These are phyloP conservation scores for Aspergillus sergii DNA, from an alignment of 2,329 filamentous ascomycete species.

Conservation along the genomic window DNA sequence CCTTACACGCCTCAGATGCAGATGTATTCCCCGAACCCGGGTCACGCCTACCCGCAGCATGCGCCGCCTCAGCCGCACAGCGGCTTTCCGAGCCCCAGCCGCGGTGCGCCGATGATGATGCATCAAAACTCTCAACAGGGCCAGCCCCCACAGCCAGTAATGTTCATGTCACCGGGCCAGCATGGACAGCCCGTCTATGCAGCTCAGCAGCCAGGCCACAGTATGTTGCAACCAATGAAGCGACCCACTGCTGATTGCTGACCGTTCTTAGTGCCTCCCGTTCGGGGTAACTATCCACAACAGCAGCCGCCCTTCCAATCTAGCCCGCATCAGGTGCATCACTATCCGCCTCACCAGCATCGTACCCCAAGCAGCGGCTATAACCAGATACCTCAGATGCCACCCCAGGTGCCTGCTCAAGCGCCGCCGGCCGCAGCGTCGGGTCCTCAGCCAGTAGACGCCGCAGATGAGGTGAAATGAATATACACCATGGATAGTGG, in stretches of 20 bases:
- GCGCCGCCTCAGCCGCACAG: slow-evolving; percentile 60
- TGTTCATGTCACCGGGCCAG: slow-evolving; percentile 74
- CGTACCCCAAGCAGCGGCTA: slow-evolving; percentile 59
- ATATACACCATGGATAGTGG: slow-evolving; percentile 2
- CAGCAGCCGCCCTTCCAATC: slow-evolving; percentile 66
- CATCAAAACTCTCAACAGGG: slow-evolving; percentile 93
- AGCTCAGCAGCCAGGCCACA: slow-evolving; percentile 71
- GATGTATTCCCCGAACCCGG: slow-evolving; percentile 77
- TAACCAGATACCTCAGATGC: slow-evolving; percentile 50
- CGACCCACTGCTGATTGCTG: slow-evolving; percentile 35
- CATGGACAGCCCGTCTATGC: slow-evolving; percentile 75
- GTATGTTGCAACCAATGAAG: slow-evolving; percentile 57
- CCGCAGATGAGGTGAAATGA: slow-evolving; percentile 54
- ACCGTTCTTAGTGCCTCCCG: slow-evolving; percentile 57
- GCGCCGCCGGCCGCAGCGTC: slow-evolving; percentile 34
- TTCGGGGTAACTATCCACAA: slow-evolving; percentile 61
- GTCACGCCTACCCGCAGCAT: slow-evolving; percentile 67
- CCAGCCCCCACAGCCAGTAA: slow-evolving; percentile 67
- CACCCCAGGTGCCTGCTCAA: slow-evolving; percentile 48
- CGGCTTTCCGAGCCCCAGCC: slow-evolving; percentile 85
- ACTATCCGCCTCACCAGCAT: slow-evolving; percentile 62
- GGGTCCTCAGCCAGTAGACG: slow-evolving; percentile 45
- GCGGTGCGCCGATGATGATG: slow-evolving; percentile 88
- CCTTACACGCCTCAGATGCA: slow-evolving; percentile 72
- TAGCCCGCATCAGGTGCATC: slow-evolving; percentile 66